Conservation (phyloP, 805 yeast species). For the Komagataella pastoris region DNA sequence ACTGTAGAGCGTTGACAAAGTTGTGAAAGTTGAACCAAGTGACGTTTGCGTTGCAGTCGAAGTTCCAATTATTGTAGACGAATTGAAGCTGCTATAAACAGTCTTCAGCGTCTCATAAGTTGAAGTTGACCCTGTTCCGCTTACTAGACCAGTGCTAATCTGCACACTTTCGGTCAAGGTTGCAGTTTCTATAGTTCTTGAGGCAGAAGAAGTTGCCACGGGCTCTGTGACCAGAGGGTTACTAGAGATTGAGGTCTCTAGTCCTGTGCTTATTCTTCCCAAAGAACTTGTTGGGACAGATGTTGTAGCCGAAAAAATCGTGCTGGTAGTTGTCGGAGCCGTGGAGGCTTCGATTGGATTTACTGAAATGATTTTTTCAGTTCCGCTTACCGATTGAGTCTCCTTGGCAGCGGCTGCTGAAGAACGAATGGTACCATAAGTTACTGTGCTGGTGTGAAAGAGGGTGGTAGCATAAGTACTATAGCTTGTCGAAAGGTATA, state of each 20-base stretch:
- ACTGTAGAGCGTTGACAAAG: background rate
- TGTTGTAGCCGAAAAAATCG: constrained; percentile 4
- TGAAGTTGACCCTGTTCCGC: background rate
- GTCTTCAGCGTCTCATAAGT: background rate
- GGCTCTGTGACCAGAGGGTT: background rate
- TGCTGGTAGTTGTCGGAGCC: constrained; percentile 4
- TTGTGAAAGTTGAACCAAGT: background rate
- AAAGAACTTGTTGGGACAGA: background rate
- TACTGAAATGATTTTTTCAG: background rate
- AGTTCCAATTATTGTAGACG: background rate
- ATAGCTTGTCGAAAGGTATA: background rate
- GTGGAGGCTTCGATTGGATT: background rate
- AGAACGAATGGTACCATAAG: background rate
- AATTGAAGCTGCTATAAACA: background rate
- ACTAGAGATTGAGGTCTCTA: background rate
- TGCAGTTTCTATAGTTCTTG: background rate
- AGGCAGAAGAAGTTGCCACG: background rate
- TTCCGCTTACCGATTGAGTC: background rate
- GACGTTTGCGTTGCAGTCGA: background rate
- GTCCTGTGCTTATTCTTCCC: background rate
- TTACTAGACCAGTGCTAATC: background rate
- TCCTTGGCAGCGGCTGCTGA: background rate
- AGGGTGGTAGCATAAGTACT: background rate
- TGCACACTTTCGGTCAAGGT: background rate
- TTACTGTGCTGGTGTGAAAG: background rate